Evolutionary conservation across 768 basidiomycete species (phyloP).

Genomic region (Lactarius deliciosus): DNA sequence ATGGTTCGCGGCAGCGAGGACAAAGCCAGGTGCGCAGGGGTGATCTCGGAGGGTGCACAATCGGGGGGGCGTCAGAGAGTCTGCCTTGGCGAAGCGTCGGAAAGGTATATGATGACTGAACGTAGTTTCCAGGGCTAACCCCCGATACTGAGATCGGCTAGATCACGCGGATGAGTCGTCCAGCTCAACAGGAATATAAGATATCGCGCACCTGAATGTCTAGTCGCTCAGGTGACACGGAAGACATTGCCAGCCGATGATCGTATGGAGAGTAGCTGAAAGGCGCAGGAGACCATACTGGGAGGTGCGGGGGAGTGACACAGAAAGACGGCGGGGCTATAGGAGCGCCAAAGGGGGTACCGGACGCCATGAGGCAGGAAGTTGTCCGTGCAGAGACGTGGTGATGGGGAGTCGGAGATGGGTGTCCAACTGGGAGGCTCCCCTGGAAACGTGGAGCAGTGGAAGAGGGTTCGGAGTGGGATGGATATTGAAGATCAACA

Average conservation of each 20-base stretch:
- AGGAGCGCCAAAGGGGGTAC: neutral
- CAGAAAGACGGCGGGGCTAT: neutral
- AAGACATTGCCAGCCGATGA: neutral
- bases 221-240: neutral
- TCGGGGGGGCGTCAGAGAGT: neutral
- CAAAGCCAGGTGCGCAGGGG: neutral
- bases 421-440: neutral
- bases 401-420: neutral
- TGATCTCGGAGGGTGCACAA: neutral
- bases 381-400: neutral
- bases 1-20: neutral
- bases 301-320: neutral
- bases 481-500: neutral
- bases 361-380: neutral
- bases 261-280: neutral
- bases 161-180: neutral
- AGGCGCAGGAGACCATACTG: neutral
- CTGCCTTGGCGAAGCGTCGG: neutral
- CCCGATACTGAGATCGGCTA: neutral
- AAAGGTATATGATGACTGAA: neutral
- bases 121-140: neutral
- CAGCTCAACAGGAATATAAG: neutral
- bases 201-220: slow-evolving; percentile 6
- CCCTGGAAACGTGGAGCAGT: too few relatives aligned
- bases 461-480: neutral